Evolutionary conservation across 352 stramenopile species (phyloP), one percentile per base, ranked within the genome.

Genomic region (Globisporangium viniferum): DNA sequence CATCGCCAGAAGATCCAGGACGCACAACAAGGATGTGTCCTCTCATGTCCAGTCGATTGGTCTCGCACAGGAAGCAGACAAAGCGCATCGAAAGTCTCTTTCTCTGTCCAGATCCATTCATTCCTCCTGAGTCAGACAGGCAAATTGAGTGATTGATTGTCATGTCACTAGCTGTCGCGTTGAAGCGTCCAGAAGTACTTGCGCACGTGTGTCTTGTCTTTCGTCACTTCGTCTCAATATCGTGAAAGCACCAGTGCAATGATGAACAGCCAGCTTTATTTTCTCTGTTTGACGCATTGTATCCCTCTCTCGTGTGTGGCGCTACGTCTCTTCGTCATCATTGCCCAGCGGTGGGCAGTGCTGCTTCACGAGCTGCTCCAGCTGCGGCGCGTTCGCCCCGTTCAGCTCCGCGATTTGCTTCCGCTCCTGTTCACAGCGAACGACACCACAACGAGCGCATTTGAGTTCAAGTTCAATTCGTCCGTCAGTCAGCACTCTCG

Each of bases 311-410:
- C 5, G 3, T 22, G 29, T 44, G 9, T 39, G 24, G 24, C 35
- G n/a, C 41, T 41, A 90, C 35, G 60, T 76, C 49, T 89, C 79
- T 55, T 89, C 81, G 39, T 89, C 81, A 29, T 88, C 75, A 60
- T 74, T 79, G 31, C 73, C 73, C 9, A 88, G 66, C 33, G 73
- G 73, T n/a, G 79, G 80, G n/a, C 84, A 62, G 67, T 88, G 73
- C 58, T 91, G 81, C 29, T 88, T 85, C 51, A 90, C 75, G 31
- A 90, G 70, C 60, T 83, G 75, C 63, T 90, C 82, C 44, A 90
- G 71, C 54, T 85, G 81, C 15, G 82, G 84, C 8, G 80, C 79
- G 54, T 92, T 90, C 36, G 82, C 82, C 10, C 77, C 82, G 8
- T 76, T 70, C 31, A 90, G 77, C 70, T 90, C 81, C 5, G 73